Base-by-base conservation (phyloP, 345 rosid species). In the Linum usitatissimum region DNA sequence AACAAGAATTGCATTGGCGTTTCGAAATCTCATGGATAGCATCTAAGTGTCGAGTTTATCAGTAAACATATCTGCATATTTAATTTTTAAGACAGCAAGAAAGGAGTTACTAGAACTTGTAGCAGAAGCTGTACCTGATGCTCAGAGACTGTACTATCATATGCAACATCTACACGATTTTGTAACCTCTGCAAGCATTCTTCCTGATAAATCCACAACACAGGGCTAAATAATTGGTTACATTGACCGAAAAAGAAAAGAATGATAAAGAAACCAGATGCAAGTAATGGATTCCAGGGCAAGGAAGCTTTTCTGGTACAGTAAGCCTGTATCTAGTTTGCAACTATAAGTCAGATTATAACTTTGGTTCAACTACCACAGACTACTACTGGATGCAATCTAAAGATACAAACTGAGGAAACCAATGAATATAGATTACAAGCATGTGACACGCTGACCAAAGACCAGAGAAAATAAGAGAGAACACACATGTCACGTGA, bases 131-230 rank as follows among this genome's bases (percentile, higher is more conserved):
- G 65, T 57, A 91, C 98, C 95, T 80, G 92, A 72, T 91, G 98
- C 67, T 82, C 90, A 57, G 74, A 77, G 38, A 82, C 72, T 57
- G 92, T 79, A 84, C 99, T 82, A 69, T 93, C 99, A 82, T 90
- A 93, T 1, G 88, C 75, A 61, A 90, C 77, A 76, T 93, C 99
- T 42, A 93, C 83, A 45, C 96, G 96, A 61, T 64, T 82, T 76
- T 93, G 99, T 70, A 93, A 73, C 73, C 77, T 80, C 81, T 72
- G 90, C 78, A 93, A 72, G 81, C 90, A 77, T 74, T 87, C 97
- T 83, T 93, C 99, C 99, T 93, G 78, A 68, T 7, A 65, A 40
- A 38, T 74, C 15, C 55, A 70, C 65, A 65, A 17, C 17, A 55
- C 40, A 53, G 57, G 45, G n/a, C 57, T 23, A 62, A 34, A 40